Evolutionary conservation across 2,329 filamentous ascomycete species (phyloP), one percentile per base, ranked within the genome.

Genomic region (Scedosporium aurantiacum): DNA sequence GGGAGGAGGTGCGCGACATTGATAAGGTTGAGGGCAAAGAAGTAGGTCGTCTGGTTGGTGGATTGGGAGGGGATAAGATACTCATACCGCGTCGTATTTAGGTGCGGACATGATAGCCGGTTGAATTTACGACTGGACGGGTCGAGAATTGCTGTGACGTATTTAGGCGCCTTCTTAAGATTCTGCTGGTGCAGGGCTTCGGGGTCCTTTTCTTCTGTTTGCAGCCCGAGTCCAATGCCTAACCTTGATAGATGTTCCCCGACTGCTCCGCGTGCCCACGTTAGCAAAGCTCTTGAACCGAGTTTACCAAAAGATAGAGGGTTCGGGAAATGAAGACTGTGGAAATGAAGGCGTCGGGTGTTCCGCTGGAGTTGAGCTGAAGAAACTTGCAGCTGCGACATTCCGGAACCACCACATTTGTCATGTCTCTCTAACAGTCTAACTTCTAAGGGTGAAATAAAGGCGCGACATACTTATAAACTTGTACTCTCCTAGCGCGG

Each of bases 21-120:
- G 40, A 77, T 74, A 14, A 84, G 67, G 64, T 84, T 74, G 28
- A 85, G 70, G 0, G 81, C 80, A 63, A 85, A 82, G 67, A 79
- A 80, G 67, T 78, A 82, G 1, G 70, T 67, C 14, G 69, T 64
- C 41, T 63, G 63, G n/a, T 18, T 23, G 18, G 60, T 27, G 21
- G 50, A 23, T 25, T 43, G 12, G 25, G 56, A 0, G 14, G 50
- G 21, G 32, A 63, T 61, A 0, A 72, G 65, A 21, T 65, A 43
- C 0, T 63, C 61, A 37, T 74, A 70, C 60, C 68, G 57, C 6
- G 60, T 41, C 3, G 54, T 23, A 16, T 68, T 3, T 47, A 27
- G 27, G 10, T 14, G 58, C 25, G 58, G 58, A 45, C 58, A 60
- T 8, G 25, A 45, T 5, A 60, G 25, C 25, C 40, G 10, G 12